Base-by-base conservation (phyloP, 768 basidiomycete genomes). In the Kwoniella pini region DNA sequence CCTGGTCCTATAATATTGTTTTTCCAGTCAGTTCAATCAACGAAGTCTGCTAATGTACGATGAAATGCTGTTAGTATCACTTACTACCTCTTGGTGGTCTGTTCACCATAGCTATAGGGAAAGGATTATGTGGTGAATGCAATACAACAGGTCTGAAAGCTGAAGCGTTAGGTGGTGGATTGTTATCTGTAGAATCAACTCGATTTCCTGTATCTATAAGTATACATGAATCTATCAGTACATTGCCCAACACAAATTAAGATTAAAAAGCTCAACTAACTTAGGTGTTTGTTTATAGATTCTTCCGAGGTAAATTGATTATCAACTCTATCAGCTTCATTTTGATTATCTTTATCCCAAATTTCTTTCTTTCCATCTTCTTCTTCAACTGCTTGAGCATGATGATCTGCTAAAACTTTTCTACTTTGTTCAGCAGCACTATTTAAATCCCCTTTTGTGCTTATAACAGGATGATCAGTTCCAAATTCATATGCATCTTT, bases 41-140 rank as follows among this genome's bases (percentile, higher is more conserved):
- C n/a, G n/a, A n/a, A n/a, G n/a, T n/a, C n/a, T n/a, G n/a, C n/a
- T n/a, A n/a, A n/a, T n/a, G n/a, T n/a, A n/a, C n/a, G n/a, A n/a
- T n/a, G n/a, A n/a, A n/a, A 44, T 44, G 43, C 15, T 4, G 15
- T 13, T 13, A 27, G 46, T 4, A 15, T 12, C 50, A 77, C 69
- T 67, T 64, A 76, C 80, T 80, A 43, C 85, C 86, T 63, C 81
- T 81, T 0, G 85, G 85, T 22, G 80, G 77, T 26, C 86, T 82
- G 71, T 85, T 86, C 62, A 86, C 83, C 71, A 87, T 75, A 2
- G 81, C 85, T 60, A 88, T 87, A 4, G 86, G 86, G 64, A 84
- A 81, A 39, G 82, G 82, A 26, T 79, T 74, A 54, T 85, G 85
- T 24, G 80, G 75, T 15, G 39, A 26, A 30, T 59, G 63, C 24